Evolutionary conservation across 2,329 filamentous ascomycete species (phyloP), one percentile per base, ranked within the genome.

Genomic region (Colletotrichum endophyticum): DNA sequence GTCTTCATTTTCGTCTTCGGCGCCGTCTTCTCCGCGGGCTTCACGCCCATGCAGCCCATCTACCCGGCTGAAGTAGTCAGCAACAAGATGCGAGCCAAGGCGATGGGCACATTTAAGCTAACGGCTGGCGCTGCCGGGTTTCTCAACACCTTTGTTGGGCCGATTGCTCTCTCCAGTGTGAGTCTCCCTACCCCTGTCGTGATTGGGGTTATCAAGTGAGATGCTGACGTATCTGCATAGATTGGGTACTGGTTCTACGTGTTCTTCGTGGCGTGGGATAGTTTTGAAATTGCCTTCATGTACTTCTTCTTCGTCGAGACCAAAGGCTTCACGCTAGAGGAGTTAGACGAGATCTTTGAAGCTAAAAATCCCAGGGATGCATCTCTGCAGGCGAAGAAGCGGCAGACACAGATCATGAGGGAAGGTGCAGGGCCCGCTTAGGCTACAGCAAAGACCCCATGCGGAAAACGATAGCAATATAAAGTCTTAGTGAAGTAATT

Each of bases 311-410:
- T 75, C 11, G 78, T 90, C 44, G 89, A 92, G 81, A 91, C 89
- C 15, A 86, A 86, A 70, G 89, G 89, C 13, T 86, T 88, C 8
- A 90, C 89, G 19, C 87, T 91, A 6, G 89, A 91, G 79, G 89
- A 91, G 79, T 84, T 91, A 63, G 89, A 89, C 66, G 87, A 88
- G 80, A 88, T 91, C 79, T 91, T 91, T 81, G 83, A 85, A 77
- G 84, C 83, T 15, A 81, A 83, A 39, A 82, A 81, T 8, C 83
- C 8, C 77, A 84, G n/a, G 80, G 84, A 70, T 80, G 84, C 69
- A 22, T 85, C 25, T 79, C 83, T 44, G 80, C 81, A 86, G 66
- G 83, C 84, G 5, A 79, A 82, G 9, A 84, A 86, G 36, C 84
- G 84, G 15, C 82, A 84, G 4, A 83, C 84, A 53, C 81, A 78